A percentile compares a stretch with the other conserved stretches of the same genome.
These are phyloP conservation scores for Bothia castanella DNA, from an alignment of 1,284 basidiomycete genomes.

Conservation along the genomic window DNA sequence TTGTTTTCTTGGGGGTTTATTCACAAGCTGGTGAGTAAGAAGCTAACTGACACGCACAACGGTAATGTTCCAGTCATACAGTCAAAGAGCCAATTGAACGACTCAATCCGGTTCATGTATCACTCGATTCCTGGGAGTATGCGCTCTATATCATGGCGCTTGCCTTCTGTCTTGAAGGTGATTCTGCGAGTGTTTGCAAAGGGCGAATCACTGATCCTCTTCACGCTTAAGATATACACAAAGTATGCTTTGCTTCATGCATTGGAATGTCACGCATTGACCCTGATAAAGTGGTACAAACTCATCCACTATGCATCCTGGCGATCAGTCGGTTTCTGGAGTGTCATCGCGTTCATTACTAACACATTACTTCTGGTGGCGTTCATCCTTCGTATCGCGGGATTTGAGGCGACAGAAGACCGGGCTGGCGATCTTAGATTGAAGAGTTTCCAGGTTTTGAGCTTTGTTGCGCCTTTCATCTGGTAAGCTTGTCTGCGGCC, in stretches of 20 bases:
- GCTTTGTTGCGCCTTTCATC: constrained; percentile 82
- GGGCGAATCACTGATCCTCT: constrained; percentile 4
- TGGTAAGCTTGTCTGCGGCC: constrained; percentile 52
- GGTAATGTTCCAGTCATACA: constrained; percentile 28
- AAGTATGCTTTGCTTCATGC: constrained; percentile 41
- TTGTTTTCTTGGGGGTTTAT: constrained; percentile 81
- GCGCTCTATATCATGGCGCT: constrained; percentile 73
- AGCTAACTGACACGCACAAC: not conserved
- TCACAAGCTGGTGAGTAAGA: constrained; percentile 67
- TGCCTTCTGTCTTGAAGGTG: constrained; percentile 77
- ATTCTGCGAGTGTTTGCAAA: constrained; percentile 11
- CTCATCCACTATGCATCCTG: constrained; percentile 64
- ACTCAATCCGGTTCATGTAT: constrained; percentile 44
- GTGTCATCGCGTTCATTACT: constrained; percentile 65
- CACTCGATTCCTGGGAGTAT: constrained; percentile 75
- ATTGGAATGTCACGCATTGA: not conserved
- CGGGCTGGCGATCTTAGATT: constrained; percentile 47
- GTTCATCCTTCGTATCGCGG: constrained; percentile 69
- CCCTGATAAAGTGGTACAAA: constrained; percentile 53
- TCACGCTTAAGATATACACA: constrained; percentile 53
- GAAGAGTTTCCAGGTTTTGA: constrained; percentile 82
- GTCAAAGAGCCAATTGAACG: constrained; percentile 72
- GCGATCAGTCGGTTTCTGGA: constrained; percentile 82
- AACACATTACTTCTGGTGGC: constrained; percentile 70
- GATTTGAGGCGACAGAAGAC: constrained; percentile 47